Percentiles rank a stretch among this genome's conserved stretches.
Evolutionary conservation across 139 green algal species (phyloP).

Genomic region (Auxenochlorella protothecoides): DNA sequence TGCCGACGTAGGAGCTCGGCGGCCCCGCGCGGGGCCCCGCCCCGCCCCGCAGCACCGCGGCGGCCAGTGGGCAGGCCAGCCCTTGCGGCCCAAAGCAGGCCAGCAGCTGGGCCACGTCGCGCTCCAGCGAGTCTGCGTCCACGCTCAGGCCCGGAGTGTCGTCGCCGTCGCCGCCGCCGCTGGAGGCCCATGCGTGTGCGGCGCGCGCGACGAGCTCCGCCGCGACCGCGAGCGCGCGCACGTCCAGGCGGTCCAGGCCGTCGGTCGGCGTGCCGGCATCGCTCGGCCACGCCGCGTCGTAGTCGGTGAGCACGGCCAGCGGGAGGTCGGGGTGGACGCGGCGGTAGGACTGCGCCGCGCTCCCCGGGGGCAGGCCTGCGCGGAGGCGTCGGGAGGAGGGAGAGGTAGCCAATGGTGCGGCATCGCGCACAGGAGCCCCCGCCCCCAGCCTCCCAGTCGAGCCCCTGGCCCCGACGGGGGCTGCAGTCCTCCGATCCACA

Average conservation of each 20-base stretch:
- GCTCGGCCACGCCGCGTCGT: conserved; percentile 15
- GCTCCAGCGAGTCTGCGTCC: conserved; percentile 17
- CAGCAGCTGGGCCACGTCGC: conserved; percentile 10
- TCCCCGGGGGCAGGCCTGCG: too few species aligned
- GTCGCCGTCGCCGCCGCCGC: too few species aligned
- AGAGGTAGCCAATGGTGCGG: too few species aligned
- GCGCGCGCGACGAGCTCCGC: conserved; percentile 37
- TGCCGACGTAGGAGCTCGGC: conserved; percentile 30
- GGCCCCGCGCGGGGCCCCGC: conserved; percentile 3
- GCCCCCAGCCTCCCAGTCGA: too few species aligned
- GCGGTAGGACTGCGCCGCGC: too few species aligned
- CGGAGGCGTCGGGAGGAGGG: too few species aligned
- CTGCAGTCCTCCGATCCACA: too few species aligned
- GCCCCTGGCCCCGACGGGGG: too few species aligned
- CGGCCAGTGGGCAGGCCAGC: conserved; percentile 30
- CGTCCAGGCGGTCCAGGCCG: too few species aligned
- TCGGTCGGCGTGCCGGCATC: too few species aligned
- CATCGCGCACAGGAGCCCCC: too few species aligned
- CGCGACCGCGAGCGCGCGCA: conserved; percentile 7
- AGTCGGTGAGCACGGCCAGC: conserved; percentile 42
- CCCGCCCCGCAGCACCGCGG: conserved; percentile 21
- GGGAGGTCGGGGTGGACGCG: too few species aligned
- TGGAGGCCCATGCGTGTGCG: conserved; percentile 34
- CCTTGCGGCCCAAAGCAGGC: conserved; percentile 31
- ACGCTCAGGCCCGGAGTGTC: conserved; percentile 13